phyloP scores from a whole-genome alignment of 2,329 filamentous ascomycete genomes.

The Westerdykella sp. region DNA sequence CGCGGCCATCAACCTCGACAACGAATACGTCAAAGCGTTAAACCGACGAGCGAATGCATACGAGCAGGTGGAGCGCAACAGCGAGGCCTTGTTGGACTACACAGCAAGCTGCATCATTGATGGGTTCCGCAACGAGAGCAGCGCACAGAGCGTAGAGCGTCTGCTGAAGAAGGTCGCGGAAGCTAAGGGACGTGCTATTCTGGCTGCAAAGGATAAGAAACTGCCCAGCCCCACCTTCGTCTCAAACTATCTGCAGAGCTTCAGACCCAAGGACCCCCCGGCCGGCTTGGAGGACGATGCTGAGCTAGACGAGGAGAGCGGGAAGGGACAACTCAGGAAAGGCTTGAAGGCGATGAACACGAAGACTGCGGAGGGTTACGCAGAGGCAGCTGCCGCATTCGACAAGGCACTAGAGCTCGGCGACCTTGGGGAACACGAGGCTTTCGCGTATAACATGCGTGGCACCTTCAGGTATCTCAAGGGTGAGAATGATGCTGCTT shows the following conservation, averaged over 20 bases:
- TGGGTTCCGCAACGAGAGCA: constrained; percentile 85
- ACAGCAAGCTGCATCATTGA: constrained; percentile 99
- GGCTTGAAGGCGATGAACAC: constrained; percentile 74
- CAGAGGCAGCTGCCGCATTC: constrained; percentile 79
- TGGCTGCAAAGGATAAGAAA: constrained; percentile 73
- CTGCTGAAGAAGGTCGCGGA: constrained; percentile 96
- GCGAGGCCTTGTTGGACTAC: constrained; percentile 93
- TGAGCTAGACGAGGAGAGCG: constrained; percentile 71
- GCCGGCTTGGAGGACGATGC: constrained; percentile 73
- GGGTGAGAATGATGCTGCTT: constrained; percentile 76
- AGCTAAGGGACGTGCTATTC: constrained; percentile 83
- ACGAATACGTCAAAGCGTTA: constrained; percentile 93
- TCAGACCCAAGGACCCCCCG: constrained; percentile 75
- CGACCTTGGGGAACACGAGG: constrained; percentile 75
- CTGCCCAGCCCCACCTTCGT: constrained; percentile 95
- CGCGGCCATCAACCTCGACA: constrained; percentile 86
- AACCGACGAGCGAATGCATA: constrained; percentile 96
- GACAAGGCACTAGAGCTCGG: constrained; percentile 80
- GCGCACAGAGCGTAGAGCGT: constrained; percentile 83
- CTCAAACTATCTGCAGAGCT: constrained; percentile 97
- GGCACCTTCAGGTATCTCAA: constrained; percentile 92
- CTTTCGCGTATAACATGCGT: constrained; percentile 90
- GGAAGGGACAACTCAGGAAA: constrained; percentile 77
- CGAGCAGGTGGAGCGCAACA: constrained; percentile 84
- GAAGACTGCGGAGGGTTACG: constrained; percentile 86